Evolutionary conservation across 768 basidiomycete genomes (phyloP), one percentile per base, ranked within the genome.

Genomic region (Lentinus tigrinus): DNA sequence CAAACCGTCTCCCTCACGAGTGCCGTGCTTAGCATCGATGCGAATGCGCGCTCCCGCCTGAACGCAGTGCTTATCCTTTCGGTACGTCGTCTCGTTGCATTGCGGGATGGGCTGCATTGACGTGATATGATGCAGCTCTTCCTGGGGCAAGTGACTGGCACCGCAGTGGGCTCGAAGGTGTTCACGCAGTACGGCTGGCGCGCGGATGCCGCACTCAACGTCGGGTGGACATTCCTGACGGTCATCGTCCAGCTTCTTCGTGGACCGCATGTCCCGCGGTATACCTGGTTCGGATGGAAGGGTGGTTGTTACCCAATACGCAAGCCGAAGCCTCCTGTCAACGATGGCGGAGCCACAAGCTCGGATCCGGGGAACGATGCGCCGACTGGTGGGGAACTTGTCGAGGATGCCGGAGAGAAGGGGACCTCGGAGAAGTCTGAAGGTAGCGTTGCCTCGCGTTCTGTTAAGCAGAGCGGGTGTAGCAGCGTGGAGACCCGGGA

Each of bases 111-210:
- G 27, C 9, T 2, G 9, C 24, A 7, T 2, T 14, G n/a, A n/a
- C n/a, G n/a, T n/a, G n/a, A n/a, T n/a, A n/a, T 13, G 7, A 11
- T 11, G 24, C 52, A 78, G 73, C 61, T 88, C 28, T 91, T 91
- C 70, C 78, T 89, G 23, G 92, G 92, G 0, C 91, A 93, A 74
- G 88, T 93, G 9, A 85, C 88, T 72, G 92, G 92, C 17, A 92
- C 91, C 0, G 79, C 88, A 0, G 85, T 87, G 0, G 87, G 90
- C 28, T 88, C 89, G 0, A 70, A 81, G 36, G 80, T 93, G 2
- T 94, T 91, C 72, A 78, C 87, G 28, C 63, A 74, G 14, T 74
- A 82, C 62, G 92, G 92, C 16, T 93, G 89, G 89, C 77, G 83
- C 36, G 78, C 88, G 0, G 81, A 80, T 2, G 85, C 89, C 0